Conservation (phyloP, 768 basidiomycete species). For the Pleurotus eryngii region DNA sequence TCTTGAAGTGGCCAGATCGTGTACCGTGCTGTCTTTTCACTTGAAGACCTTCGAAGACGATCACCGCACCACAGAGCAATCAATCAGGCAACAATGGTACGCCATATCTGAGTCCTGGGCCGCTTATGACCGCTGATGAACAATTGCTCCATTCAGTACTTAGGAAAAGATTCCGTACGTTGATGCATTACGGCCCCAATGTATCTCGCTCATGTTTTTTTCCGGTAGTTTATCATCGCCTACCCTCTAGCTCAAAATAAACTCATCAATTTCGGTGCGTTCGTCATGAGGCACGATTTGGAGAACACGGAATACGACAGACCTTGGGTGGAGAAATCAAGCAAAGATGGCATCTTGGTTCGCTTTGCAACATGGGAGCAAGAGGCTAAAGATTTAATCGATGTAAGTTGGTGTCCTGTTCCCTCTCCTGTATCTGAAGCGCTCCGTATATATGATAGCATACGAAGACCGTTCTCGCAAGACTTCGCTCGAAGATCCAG, state of each 20-base stretch:
- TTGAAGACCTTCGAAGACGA: conserved; percentile 38
- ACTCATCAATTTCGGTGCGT: conserved; percentile 62
- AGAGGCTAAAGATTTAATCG: conserved; percentile 53
- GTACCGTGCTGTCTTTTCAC: conserved; percentile 58
- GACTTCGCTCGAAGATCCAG: conserved; percentile 36
- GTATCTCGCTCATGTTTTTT: neutral
- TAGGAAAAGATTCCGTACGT: conserved; percentile 47
- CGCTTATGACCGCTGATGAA: neutral
- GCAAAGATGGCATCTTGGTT: conserved; percentile 40
- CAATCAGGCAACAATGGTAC: conserved; percentile 46
- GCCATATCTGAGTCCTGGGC: conserved; percentile 8
- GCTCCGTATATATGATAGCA: conserved; percentile 43
- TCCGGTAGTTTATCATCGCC: conserved; percentile 50
- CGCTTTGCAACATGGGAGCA: conserved; percentile 55
- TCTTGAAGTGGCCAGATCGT: conserved; percentile 57
- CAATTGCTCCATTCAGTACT: conserved; percentile 38
- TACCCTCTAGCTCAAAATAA: conserved; percentile 61
- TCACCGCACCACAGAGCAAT: conserved; percentile 48
- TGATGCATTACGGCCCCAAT: neutral
- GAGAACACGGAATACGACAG: conserved; percentile 47
- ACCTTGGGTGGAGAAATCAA: conserved; percentile 47
- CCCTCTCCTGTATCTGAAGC: conserved; percentile 27
- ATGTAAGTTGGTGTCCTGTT: conserved; percentile 32
- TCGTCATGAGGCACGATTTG: conserved; percentile 46
- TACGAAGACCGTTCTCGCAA: conserved; percentile 44